Evolutionary conservation across 2,329 filamentous ascomycete species (phyloP).

Genomic region (Xenoacremonium recifei): DNA sequence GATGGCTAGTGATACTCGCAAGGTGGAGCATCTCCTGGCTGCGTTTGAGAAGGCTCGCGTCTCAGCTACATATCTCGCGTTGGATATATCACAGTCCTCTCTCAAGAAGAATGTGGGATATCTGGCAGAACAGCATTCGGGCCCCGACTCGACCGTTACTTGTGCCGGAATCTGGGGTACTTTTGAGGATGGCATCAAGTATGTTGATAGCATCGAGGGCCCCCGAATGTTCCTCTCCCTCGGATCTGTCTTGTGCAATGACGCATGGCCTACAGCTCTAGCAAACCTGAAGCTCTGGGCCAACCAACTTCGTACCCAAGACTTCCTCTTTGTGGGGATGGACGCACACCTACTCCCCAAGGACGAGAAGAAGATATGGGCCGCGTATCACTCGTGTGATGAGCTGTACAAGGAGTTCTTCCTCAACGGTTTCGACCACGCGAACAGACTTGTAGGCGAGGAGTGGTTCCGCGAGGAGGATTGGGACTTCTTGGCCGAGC

Average conservation of each 20-base stretch:
- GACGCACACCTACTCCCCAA: conserved; percentile 35
- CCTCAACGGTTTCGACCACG: conserved; percentile 37
- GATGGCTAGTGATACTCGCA: conserved; percentile 37
- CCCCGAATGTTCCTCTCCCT: conserved; percentile 39
- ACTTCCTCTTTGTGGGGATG: conserved; percentile 40
- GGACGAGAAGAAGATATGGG: conserved; percentile 37
- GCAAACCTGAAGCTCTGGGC: conserved; percentile 36
- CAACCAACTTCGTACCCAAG: conserved; percentile 30
- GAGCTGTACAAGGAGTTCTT: conserved; percentile 37
- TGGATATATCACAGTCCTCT: conserved; percentile 39
- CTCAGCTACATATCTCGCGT: conserved; percentile 35
- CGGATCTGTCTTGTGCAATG: conserved; percentile 42
- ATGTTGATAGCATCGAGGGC: conserved; percentile 27
- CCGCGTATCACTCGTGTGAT: conserved; percentile 37
- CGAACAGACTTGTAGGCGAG: conserved; percentile 34
- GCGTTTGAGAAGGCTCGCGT: conserved; percentile 31
- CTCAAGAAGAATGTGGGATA: conserved; percentile 33
- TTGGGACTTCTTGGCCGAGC: conserved; percentile 36
- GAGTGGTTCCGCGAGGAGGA: conserved; percentile 35
- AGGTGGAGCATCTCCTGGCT: conserved; percentile 37
- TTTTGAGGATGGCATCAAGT: conserved; percentile 34
- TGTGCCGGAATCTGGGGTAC: conserved; percentile 41
- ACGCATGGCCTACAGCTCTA: conserved; percentile 35
- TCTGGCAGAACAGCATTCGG: conserved; percentile 28
- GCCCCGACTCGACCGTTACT: conserved; percentile 24